Evolutionary conservation across 2,329 filamentous ascomycete genomes (phyloP), one percentile per base, ranked within the genome.

Genomic region (Coniella vitis): DNA sequence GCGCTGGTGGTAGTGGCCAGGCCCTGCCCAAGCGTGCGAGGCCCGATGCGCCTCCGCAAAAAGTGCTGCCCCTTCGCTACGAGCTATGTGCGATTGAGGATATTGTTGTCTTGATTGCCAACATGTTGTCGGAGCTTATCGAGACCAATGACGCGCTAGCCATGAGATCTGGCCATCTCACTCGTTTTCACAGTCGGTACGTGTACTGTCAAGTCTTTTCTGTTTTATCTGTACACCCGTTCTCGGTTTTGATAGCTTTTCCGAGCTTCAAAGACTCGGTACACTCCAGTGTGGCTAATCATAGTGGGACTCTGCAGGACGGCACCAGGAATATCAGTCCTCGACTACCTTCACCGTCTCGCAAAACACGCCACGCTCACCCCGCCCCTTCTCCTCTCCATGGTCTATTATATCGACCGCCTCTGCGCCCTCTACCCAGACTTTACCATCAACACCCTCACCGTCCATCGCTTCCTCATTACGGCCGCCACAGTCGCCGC

Each of bases 321-420:
- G 3, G 69, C 93, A 1, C 93, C 93, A 7, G 90, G 87, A 45
- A 98, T 98, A 52, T 95, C 90, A 21, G 91, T 98, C 29, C 76
- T 85, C 54, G 93, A 98, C 65, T 98, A 98, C 64, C 78, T 98
- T 32, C 87, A 93, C 60, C 84, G 93, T 55, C 75, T 98, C 50
- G 93, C 94, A 20, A 89, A 90, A 51, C 93, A 98, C 64, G 93
- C 93, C 21, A 96, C 91, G 0, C 76, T 98, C 3, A 90, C 89
- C 7, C 90, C 93, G 12, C 91, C 93, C 1, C 85, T 98, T 44
- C 76, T 98, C n/a, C 79, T 98, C 32, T 93, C 90, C 58, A 97
- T 98, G 89, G 93, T 98, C 49, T 98, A 94, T 64, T 98, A 97
- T 62, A 97, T 98, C 60, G 93, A 98, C 69, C 84, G 90, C 29